Percentiles rank a stretch among this genome's conserved stretches.
Evolutionary conservation across 495 filamentous ascomycete genomes (phyloP).

Genomic region (Lepraria neglecta): DNA sequence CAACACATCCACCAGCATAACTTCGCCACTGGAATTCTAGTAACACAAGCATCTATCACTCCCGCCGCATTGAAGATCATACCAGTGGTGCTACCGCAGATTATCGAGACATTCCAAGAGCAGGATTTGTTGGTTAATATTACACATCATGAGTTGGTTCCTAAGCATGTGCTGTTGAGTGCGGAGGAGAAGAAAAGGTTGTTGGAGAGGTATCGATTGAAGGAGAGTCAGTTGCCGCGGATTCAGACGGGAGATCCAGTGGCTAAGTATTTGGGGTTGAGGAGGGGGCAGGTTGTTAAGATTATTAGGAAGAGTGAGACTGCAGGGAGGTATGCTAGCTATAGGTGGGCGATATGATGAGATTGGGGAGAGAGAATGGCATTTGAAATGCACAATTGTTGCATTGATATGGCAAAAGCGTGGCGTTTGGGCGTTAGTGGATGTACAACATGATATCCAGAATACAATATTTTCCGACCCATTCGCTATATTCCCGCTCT

Average conservation of each 20-base stretch:
- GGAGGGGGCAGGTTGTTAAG: constrained; percentile 94
- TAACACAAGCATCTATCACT: constrained; percentile 74
- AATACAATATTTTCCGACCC: neutral
- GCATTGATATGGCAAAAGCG: neutral
- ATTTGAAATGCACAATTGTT: neutral
- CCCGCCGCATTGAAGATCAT: constrained; percentile 79
- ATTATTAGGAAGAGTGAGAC: constrained; percentile 79
- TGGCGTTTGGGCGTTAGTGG: neutral
- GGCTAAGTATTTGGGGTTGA: constrained; percentile 82
- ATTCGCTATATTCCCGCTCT: no score
- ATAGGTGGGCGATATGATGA: constrained; percentile 56
- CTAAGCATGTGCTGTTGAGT: constrained; percentile 84
- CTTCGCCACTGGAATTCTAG: constrained; percentile 81
- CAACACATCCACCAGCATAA: constrained; percentile 68
- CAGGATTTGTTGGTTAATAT: constrained; percentile 96
- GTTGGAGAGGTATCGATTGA: constrained; percentile 82
- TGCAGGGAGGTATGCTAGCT: constrained; percentile 53
- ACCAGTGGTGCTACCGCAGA: constrained; percentile 60
- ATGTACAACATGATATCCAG: constrained; percentile 17
- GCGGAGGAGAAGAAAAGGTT: constrained; percentile 80
- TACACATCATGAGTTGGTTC: constrained; percentile 94
- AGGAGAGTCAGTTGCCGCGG: constrained; percentile 92
- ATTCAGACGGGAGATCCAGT: constrained; percentile 90
- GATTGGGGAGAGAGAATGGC: no score
- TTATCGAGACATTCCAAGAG: constrained; percentile 92